A percentile compares a stretch with the other conserved stretches of the same genome.
Conservation (phyloP, 1,284 basidiomycete species). For the Ceratobasidium papillatum region DNA sequence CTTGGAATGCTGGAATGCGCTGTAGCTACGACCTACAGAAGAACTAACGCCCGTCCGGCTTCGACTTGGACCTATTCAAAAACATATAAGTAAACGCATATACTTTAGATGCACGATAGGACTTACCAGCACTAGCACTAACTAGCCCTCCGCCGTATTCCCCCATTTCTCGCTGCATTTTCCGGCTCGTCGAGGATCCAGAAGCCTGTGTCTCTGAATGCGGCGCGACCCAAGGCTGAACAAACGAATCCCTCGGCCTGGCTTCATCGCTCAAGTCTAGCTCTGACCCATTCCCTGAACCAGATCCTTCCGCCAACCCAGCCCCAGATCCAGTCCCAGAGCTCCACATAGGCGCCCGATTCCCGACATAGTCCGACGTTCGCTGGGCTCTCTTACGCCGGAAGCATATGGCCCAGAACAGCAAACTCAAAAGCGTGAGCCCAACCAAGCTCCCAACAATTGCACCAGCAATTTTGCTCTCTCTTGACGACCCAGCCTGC, state of each 20-base stretch:
- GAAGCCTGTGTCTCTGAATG: neutral
- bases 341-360: neutral
- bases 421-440: neutral
- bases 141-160: neutral
- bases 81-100: neutral
- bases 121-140: neutral
- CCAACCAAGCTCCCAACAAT: constrained; percentile 16
- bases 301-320: neutral
- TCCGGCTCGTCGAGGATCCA: neutral
- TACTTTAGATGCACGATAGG: neutral
- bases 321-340: neutral
- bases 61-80: neutral
- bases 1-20: neutral
- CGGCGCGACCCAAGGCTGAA: constrained; percentile 22
- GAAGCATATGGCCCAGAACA: neutral
- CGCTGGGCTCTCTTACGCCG: neutral
- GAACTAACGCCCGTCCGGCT: constrained; percentile 1
- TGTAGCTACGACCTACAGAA: neutral
- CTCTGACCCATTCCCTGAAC: neutral
- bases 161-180: constrained; percentile 11
- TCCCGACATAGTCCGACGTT: constrained; percentile 5
- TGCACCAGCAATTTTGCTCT: neutral
- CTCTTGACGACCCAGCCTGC: neutral
- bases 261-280: constrained; percentile 18
- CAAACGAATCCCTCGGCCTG: neutral